A percentile compares a stretch with the other conserved stretches of the same genome.
Conservation (phyloP, 106 monocot genomes). For the Dendrobium officinale region DNA sequence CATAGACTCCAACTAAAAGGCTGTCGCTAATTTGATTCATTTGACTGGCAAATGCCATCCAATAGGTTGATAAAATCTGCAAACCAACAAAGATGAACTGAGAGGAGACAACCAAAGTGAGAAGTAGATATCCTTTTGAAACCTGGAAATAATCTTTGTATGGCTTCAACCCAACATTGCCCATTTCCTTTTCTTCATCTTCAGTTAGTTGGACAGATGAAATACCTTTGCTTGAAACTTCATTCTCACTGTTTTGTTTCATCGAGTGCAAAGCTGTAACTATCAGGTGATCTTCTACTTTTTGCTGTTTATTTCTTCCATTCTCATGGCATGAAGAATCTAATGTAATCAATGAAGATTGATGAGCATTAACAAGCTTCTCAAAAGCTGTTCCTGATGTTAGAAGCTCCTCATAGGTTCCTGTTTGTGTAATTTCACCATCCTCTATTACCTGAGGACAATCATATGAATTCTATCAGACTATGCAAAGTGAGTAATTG, state of each 20-base stretch:
- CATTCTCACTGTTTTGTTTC: conserved; percentile 30
- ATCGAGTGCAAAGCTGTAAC: not conserved
- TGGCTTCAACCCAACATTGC: conserved; percentile 56
- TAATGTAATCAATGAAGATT: conserved; percentile 45
- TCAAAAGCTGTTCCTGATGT: conserved; percentile 68
- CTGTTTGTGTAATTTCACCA: conserved; percentile 59
- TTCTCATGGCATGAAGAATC: conserved; percentile 21
- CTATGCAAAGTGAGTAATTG: not conserved
- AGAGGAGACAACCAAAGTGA: conserved; percentile 17
- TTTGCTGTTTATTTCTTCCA: not conserved
- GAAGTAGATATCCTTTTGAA: conserved; percentile 28
- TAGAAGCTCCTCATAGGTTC: conserved; percentile 60
- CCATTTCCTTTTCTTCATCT: conserved; percentile 71
- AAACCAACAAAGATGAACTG: conserved; percentile 48
- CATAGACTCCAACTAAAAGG: conserved; percentile 51
- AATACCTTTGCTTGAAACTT: conserved; percentile 16
- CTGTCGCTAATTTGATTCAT: conserved; percentile 18
- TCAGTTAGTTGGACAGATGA: conserved; percentile 41
- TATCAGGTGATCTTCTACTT: not conserved
- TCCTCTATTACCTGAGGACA: conserved; percentile 59
- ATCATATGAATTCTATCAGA: not conserved
- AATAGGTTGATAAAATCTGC: conserved; percentile 55
- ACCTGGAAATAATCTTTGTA: conserved; percentile 55
- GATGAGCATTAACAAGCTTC: conserved; percentile 73
- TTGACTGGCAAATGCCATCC: conserved; percentile 63